Evolutionary conservation across 2,329 filamentous ascomycete genomes (phyloP).

Genomic region (Chaetomium olivaceum): DNA sequence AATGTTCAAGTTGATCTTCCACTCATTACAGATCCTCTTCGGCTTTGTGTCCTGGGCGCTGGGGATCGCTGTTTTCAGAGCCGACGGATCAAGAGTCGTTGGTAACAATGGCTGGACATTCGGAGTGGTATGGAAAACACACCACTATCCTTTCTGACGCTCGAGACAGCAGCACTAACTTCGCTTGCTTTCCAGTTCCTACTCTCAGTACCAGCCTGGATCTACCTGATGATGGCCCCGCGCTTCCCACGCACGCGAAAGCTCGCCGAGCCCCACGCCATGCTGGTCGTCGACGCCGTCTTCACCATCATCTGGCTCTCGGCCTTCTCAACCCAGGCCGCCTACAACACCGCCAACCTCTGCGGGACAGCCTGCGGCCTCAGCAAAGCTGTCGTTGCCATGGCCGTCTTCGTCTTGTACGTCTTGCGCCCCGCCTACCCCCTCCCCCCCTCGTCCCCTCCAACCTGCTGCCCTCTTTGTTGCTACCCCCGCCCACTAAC

Average conservation of each 20-base stretch:
- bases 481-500: constrained; percentile 4
- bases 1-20: constrained; percentile 57
- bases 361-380: constrained; percentile 59
- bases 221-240: constrained; percentile 66
- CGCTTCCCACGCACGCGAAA: constrained; percentile 62
- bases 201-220: constrained; percentile 62
- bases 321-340: constrained; percentile 65
- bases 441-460: background rate
- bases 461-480: background rate
- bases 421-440: constrained; percentile 33
- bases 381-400: constrained; percentile 63
- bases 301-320: constrained; percentile 66
- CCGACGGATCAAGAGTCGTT: constrained; percentile 50
- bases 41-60: constrained; percentile 59
- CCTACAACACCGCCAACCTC: constrained; percentile 58
- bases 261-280: constrained; percentile 62
- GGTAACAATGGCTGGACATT: constrained; percentile 65
- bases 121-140: constrained; percentile 56
- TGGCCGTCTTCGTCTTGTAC: constrained; percentile 65
- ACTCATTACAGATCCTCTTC: constrained; percentile 56
- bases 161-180: constrained; percentile 5
- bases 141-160: background rate
- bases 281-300: constrained; percentile 59
- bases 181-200: constrained; percentile 55
- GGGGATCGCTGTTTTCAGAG: constrained; percentile 60